phyloP scores from a whole-genome alignment of 1,284 basidiomycete genomes.

The Ceratobasidium sp. region DNA sequence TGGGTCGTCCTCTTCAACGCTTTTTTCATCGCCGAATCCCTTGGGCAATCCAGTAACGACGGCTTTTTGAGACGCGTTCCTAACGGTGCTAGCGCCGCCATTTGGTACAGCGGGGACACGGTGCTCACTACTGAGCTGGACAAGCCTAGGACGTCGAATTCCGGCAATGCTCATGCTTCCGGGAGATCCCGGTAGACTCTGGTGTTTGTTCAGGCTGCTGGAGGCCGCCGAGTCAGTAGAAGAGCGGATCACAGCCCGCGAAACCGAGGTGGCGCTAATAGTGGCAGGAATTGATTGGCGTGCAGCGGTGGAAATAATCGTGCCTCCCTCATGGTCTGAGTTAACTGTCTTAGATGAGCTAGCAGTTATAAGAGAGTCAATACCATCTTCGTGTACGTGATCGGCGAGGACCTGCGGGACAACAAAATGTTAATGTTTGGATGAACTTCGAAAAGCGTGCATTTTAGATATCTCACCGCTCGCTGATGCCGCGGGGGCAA shows the following conservation, averaged over 20 bases:
- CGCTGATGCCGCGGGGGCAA: slow-evolving; percentile 41
- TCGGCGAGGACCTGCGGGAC: slow-evolving; percentile 15
- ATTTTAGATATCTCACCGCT: slow-evolving; percentile 16
- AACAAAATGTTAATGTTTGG: slow-evolving; percentile 20
- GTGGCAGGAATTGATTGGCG: slow-evolving; percentile 23
- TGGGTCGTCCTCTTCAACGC: slow-evolving; percentile 54
- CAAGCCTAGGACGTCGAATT: slow-evolving; percentile 67
- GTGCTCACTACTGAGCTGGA: slow-evolving; percentile 77
- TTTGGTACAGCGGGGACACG: slow-evolving; percentile 69
- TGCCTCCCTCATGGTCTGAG: slow-evolving; percentile 10
- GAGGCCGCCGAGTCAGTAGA: slow-evolving; percentile 52
- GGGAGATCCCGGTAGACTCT: slow-evolving; percentile 27
- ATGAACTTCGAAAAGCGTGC: not conserved
- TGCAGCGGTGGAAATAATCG: slow-evolving; percentile 39
- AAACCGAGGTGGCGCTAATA: slow-evolving; percentile 47
- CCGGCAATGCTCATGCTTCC: slow-evolving; percentile 35
- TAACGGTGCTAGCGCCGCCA: slow-evolving; percentile 55
- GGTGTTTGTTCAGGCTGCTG: slow-evolving; percentile 18
- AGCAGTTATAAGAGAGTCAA: slow-evolving; percentile 2
- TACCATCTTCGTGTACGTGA: not conserved
- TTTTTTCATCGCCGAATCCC: slow-evolving; percentile 49
- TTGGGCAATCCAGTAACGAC: slow-evolving; percentile 61
- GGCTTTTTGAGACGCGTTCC: slow-evolving; percentile 76
- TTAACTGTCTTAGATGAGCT: slow-evolving; percentile 30
- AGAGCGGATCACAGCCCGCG: slow-evolving; percentile 43